Percentiles rank a stretch among this genome's conserved stretches.
These are phyloP conservation scores for Tricholoma flavovirens DNA, from an alignment of 768 basidiomycete species.

Conservation along the genomic window DNA sequence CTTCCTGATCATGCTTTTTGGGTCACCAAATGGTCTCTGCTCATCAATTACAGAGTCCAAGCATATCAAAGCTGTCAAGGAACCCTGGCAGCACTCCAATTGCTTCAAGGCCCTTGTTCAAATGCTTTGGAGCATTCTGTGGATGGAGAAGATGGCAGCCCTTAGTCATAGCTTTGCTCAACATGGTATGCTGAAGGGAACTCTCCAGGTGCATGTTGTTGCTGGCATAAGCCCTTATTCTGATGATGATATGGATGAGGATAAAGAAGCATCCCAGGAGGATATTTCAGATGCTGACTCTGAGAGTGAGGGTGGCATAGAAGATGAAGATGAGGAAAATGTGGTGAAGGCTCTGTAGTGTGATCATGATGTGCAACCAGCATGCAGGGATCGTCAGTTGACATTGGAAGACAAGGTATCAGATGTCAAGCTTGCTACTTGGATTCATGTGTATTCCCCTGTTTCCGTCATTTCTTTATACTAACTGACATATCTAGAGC, in stretches of 20 bases:
- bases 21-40: neutral
- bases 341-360: neutral
- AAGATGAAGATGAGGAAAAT: neutral
- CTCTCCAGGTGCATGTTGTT: neutral
- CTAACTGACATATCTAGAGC: neutral
- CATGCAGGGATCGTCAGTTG: neutral
- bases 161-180: neutral
- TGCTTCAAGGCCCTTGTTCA: too few species aligned
- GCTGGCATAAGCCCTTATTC: neutral
- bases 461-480: neutral
- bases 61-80: too few species aligned
- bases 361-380: neutral
- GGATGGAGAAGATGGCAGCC: neutral
- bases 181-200: neutral
- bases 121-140: neutral
- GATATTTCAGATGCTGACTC: neutral
- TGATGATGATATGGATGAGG: neutral
- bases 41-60: too few species aligned
- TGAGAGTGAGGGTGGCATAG: neutral
- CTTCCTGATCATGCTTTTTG: neutral
- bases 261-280: neutral
- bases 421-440: neutral
- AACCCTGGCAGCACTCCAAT: too few species aligned
- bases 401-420: neutral
- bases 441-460: neutral